Conservation (phyloP, 179 eudicot species). For the Actinidia arguta region DNA sequence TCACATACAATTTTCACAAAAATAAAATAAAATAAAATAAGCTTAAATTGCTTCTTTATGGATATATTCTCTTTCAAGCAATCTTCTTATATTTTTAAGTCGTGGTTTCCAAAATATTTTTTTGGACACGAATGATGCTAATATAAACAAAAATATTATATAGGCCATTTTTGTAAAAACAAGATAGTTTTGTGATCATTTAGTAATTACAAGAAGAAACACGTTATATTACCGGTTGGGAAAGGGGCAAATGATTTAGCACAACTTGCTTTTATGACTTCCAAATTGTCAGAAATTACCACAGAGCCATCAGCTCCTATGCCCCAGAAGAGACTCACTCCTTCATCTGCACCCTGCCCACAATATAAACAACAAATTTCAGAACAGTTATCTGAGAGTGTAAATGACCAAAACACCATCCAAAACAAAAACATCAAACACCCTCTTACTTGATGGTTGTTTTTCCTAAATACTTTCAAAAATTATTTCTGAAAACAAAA, state of each 20-base stretch:
- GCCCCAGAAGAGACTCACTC: conserved; percentile 77
- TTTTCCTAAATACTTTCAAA: not conserved
- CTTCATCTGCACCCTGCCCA: conserved; percentile 60
- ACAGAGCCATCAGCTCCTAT: conserved; percentile 86
- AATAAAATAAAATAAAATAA: no score
- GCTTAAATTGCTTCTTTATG: no score
- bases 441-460: not conserved
- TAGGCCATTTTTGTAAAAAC: no score
- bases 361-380: not conserved
- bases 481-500: not conserved
- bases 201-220: no score
- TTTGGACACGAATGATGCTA: no score
- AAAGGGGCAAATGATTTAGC: conserved; percentile 90
- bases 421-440: not conserved
- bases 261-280: conserved; percentile 71
- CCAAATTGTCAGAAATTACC: conserved; percentile 67
- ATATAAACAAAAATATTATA: no score
- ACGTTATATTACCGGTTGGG: conserved; percentile 62
- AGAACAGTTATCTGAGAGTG: not conserved
- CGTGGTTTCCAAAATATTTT: no score
- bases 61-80: no score
- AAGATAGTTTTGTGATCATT: no score
- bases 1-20: no score
- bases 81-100: no score
- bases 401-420: not conserved